These are phyloP conservation scores for Saccharomycopsis olivae DNA, from an alignment of 805 yeast genomes.

Conservation along the genomic window DNA sequence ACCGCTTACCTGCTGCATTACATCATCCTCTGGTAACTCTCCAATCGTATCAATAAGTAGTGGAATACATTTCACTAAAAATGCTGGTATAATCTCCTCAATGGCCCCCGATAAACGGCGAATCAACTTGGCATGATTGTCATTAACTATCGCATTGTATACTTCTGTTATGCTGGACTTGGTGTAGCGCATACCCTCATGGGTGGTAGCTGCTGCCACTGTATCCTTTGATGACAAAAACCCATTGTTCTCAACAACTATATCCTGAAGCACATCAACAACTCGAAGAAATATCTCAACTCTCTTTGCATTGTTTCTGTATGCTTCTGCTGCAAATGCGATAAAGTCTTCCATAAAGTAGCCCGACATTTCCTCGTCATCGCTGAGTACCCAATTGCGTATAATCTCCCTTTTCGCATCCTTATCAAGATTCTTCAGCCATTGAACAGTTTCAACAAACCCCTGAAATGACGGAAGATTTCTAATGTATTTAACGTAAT, in stretches of 20 bases:
- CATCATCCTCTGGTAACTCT: background rate
- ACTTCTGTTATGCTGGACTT: conserved; percentile 1
- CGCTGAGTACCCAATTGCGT: too few relatives aligned
- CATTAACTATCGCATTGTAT: conserved; percentile 2
- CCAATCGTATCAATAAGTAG: too few relatives aligned
- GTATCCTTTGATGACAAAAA: background rate
- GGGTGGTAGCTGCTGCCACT: background rate
- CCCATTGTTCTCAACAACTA: conserved; percentile 1
- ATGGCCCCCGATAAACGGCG: background rate
- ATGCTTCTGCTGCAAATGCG: conserved; percentile 2
- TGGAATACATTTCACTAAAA: too few relatives aligned
- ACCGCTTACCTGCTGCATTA: background rate
- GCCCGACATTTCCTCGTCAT: background rate
- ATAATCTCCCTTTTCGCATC: too few relatives aligned
- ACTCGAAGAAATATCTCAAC: conserved; percentile 7
- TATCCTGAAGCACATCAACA: conserved; percentile 3
- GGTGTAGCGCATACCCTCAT: background rate
- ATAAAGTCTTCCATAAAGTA: background rate
- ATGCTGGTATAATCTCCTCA: conserved; percentile 5
- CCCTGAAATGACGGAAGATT: conserved; percentile 10
- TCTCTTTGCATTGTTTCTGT: background rate
- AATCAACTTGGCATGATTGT: background rate
- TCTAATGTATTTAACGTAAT: background rate
- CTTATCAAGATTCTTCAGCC: too few relatives aligned
- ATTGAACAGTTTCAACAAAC: conserved; percentile 4